phyloP scores from a whole-genome alignment of 768 basidiomycete genomes.

The Trametes cingulata region DNA sequence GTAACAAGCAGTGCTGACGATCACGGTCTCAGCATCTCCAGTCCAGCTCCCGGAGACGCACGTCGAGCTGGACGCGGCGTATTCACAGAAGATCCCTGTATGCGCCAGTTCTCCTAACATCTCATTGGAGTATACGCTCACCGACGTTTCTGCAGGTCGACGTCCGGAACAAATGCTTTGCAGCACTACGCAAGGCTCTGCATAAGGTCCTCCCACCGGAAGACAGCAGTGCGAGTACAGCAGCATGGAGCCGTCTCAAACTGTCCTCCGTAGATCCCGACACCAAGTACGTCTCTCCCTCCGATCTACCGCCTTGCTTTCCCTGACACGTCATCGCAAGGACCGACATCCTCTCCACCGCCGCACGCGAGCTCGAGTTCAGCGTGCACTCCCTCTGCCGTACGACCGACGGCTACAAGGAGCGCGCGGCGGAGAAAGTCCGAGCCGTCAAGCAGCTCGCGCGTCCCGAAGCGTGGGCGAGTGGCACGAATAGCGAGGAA shows the following conservation, averaged over 20 bases:
- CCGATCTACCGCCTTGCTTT: background rate
- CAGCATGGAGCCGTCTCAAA: slow-evolving; percentile 32
- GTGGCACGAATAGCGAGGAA: slow-evolving; percentile 27
- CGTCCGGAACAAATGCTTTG: slow-evolving; percentile 33
- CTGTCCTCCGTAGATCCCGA: slow-evolving; percentile 21
- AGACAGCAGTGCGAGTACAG: slow-evolving; percentile 16
- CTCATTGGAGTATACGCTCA: background rate
- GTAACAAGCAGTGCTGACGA: background rate
- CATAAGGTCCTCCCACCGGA: slow-evolving; percentile 38
- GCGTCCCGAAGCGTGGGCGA: slow-evolving; percentile 27
- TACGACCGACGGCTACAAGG: slow-evolving; percentile 51
- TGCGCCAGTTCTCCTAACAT: background rate
- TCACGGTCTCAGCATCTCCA: slow-evolving; percentile 13
- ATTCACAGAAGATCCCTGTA: slow-evolving; percentile 35
- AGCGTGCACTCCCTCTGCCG: slow-evolving; percentile 48
- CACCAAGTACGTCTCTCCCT: slow-evolving; percentile 28
- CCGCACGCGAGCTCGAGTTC: slow-evolving; percentile 52
- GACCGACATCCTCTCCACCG: slow-evolving; percentile 40
- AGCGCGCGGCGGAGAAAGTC: slow-evolving; percentile 36
- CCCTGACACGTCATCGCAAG: no score
- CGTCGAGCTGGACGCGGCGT: slow-evolving; percentile 31
- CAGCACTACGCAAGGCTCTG: slow-evolving; percentile 42
- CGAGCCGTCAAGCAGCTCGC: slow-evolving; percentile 39
- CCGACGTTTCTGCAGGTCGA: no score
- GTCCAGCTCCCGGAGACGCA: slow-evolving; percentile 22